phyloP scores from a whole-genome alignment of 306 rosid genomes.

The Vigna mungo region DNA sequence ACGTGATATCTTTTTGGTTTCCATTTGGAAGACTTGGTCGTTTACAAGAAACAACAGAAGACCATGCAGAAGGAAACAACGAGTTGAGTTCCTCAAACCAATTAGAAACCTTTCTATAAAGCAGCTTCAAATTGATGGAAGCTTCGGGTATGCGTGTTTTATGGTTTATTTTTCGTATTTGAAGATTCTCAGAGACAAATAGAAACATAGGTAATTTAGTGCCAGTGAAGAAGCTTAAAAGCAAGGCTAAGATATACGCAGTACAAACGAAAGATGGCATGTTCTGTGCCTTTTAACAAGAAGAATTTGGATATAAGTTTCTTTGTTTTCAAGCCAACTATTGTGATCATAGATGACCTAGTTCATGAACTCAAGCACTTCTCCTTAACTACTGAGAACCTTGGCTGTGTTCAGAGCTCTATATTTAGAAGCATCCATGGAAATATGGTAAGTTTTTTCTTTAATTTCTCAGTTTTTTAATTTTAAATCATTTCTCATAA shows the following conservation, averaged over 20 bases:
- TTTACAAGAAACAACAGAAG: conserved; percentile 28
- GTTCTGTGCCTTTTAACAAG: conserved; percentile 69
- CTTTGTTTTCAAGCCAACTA: conserved; percentile 77
- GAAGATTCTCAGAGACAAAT: conserved; percentile 19
- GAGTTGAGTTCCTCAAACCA: conserved; percentile 29
- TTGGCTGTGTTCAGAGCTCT: conserved; percentile 83
- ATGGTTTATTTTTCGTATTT: conserved; percentile 39
- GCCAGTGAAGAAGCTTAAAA: background rate
- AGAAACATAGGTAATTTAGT: background rate
- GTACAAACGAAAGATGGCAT: conserved; percentile 51
- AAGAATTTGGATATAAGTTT: conserved; percentile 65
- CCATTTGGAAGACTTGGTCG: conserved; percentile 7
- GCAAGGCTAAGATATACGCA: background rate
- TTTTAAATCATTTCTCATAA: background rate
- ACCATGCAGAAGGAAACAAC: conserved; percentile 28
- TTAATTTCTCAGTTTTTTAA: background rate
- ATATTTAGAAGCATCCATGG: conserved; percentile 92
- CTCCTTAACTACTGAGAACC: conserved; percentile 62
- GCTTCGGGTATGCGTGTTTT: conserved; percentile 40
- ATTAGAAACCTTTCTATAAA: conserved; percentile 46
- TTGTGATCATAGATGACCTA: conserved; percentile 67
- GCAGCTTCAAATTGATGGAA: conserved; percentile 40
- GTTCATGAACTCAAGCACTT: conserved; percentile 65
- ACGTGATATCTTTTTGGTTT: conserved; percentile 22
- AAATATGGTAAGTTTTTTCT: conserved; percentile 58